Evolutionary conservation across 495 filamentous ascomycete species (phyloP), one percentile per base, ranked within the genome.

Genomic region (Neurospora sp.): DNA sequence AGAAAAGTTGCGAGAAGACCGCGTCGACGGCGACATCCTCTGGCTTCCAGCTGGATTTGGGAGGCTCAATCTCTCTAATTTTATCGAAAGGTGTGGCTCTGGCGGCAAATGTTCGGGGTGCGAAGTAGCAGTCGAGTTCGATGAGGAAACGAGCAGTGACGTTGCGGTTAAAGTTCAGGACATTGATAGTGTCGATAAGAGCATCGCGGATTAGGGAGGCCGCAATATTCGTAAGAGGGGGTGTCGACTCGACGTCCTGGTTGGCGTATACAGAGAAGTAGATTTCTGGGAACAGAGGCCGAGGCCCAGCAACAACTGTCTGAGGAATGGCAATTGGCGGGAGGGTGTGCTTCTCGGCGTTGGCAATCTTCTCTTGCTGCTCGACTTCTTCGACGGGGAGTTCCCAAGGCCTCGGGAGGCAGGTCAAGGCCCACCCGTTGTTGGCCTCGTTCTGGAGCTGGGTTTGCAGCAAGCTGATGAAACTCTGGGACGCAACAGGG

Each of bases 1-100:
- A 91, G 79, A 96, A 94, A 18, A 99, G 83, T 81, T 97, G 95
- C 1, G 94, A 96, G 81, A 98, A 98, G 40, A 98, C 93, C 18
- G 95, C 95, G 82, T 99, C 96, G 14, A 99, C 93, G 14, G 93
- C 93, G 61, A 98, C 92, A 83, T 99, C 96, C 84, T 99, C 96
- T 0, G 96, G 94, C 81, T 99, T 99, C 96, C 96, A 99, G 0
- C 92, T 92, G 5, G 91, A 89, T 69, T 88, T 88, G 40, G 90
- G 91, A 2, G 83, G 84, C 40, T 90, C 87, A 14, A 93, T 83
- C 69, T 98, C 94, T 16, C 91, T 88, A 59, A 99, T 86, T 72
- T 90, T 89, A 79, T 98, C 96, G 76, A 96, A 98, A 0, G 92
- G 91, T 3, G 93, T 98, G 3, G 93, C 94, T 70, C 96, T 90